Evolutionary conservation across 2,329 filamentous ascomycete genomes (phyloP).

Genomic region (Epichloe sibirici): DNA sequence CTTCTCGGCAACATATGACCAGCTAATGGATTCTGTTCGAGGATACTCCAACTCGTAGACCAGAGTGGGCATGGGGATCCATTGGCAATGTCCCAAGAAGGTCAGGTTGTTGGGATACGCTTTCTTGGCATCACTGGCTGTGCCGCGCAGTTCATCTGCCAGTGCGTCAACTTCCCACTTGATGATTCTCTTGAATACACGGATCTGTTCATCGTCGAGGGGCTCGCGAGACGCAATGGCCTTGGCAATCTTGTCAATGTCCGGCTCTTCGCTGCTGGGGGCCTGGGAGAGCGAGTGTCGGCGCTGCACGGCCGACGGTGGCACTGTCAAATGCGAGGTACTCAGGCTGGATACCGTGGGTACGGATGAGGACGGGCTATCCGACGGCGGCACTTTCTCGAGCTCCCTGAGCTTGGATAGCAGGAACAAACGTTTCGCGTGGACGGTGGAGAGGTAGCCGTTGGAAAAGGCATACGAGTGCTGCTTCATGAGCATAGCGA

Average conservation of each 20-base stretch:
- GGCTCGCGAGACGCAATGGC: conserved; percentile 49
- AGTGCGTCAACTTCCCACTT: conserved; percentile 54
- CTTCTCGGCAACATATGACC: conserved; percentile 66
- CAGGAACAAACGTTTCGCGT: conserved; percentile 36
- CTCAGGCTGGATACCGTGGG: conserved; percentile 30
- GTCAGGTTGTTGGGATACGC: conserved; percentile 61
- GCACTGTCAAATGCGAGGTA: conserved; percentile 30
- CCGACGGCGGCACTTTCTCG: conserved; percentile 36
- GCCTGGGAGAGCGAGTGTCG: conserved; percentile 26
- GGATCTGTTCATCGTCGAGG: conserved; percentile 49
- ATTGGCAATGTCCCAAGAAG: conserved; percentile 53
- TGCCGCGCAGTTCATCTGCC: conserved; percentile 52
- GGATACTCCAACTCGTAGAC: conserved; percentile 75
- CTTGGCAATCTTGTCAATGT: conserved; percentile 47
- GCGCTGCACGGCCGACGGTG: conserved; percentile 31
- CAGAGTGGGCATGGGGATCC: conserved; percentile 61
- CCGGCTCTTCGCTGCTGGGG: conserved; percentile 27
- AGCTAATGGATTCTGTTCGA: conserved; percentile 53
- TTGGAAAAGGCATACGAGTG: conserved; percentile 73
- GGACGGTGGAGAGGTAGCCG: conserved; percentile 53
- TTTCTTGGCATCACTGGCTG: conserved; percentile 35
- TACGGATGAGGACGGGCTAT: conserved; percentile 28
- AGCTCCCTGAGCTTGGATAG: conserved; percentile 42
- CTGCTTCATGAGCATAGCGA: conserved; percentile 76
- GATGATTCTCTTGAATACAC: conserved; percentile 52